Base-by-base conservation (phyloP, 768 basidiomycete species). In the Mycena epipterygia region DNA sequence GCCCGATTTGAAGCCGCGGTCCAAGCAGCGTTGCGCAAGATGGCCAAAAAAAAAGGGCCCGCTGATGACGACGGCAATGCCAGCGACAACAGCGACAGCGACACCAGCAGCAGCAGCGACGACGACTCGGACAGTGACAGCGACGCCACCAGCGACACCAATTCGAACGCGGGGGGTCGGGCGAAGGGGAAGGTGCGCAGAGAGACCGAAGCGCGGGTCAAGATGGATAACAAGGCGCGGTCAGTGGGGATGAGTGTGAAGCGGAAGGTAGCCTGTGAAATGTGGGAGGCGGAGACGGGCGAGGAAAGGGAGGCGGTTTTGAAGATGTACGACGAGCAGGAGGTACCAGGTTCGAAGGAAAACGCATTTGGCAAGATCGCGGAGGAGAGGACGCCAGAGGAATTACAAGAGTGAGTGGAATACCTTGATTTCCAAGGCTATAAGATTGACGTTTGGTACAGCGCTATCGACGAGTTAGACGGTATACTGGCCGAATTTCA, bases 401-500 rank as follows among this genome's bases (percentile, higher is more conserved):
- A 41, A 16, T 41, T 41, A 17, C 39, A 41, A n/a, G n/a, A n/a
- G 39, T 41, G n/a, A 46, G 44, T 23, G 4, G 44, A 46, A n/a
- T n/a, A n/a, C n/a, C n/a, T n/a, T n/a, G n/a, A n/a, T n/a, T n/a
- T n/a, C n/a, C 5, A 23, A 41, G 16, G 42, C n/a, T n/a, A n/a
- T 44, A 6, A 44, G 42, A 19, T 17, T 48, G n/a, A 48, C 25
- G 19, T 19, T 35, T 58, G 5, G n/a, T 33, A 19, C 55, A 66
- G 55, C 16, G 64, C 44, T 27, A 25, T 57, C 8, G 44, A 66
- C 23, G 39, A 66, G 55, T 7, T 66, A 0, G 29, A 41, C 0
- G 55, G 21, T 3, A 49, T 66, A 3, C 5, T 66, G 0, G 35
- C 6, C 9, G 64, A 66, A 23, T 35, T 66, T 44, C 64, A 66